Evolutionary conservation across 1,284 basidiomycete genomes (phyloP).

Genomic region (Papiliotrema terrestris): DNA sequence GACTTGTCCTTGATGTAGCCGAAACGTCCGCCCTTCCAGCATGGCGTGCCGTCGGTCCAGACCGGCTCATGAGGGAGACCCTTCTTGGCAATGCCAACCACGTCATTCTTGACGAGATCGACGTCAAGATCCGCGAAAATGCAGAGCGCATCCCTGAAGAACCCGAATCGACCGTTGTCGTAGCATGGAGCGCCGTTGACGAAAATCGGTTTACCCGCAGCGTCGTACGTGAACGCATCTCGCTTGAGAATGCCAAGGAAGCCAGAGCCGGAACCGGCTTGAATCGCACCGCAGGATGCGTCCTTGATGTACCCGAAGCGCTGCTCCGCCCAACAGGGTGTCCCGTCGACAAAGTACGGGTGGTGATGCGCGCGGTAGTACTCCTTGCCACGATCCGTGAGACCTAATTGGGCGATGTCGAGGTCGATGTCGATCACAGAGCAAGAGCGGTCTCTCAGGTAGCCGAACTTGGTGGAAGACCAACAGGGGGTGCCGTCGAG

Average conservation of each 20-base stretch:
- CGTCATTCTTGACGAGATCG: conserved; percentile 1
- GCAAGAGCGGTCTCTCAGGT: background rate
- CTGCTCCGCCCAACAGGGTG: conserved; percentile 9
- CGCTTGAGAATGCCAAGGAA: background rate
- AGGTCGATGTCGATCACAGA: background rate
- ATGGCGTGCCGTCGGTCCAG: conserved; percentile 7
- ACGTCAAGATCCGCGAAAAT: background rate
- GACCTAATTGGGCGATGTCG: background rate
- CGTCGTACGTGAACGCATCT: background rate
- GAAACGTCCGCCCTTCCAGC: conserved; percentile 11
- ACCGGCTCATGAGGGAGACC: too few relatives aligned
- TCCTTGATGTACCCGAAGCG: conserved; percentile 10
- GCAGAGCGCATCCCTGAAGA: background rate
- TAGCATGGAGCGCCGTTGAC: conserved; percentile 3
- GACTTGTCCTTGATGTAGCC: conserved; percentile 1
- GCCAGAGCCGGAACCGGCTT: background rate
- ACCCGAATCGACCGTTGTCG: background rate
- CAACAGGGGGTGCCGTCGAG: conserved; percentile 1
- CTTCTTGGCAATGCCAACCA: too few relatives aligned
- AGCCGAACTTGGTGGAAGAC: background rate
- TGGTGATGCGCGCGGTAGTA: too few relatives aligned
- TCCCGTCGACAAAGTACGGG: conserved; percentile 3
- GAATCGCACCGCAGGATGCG: conserved; percentile 6
- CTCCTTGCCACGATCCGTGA: background rate
- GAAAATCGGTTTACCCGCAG: background rate